Conservation (phyloP, 2,329 filamentous ascomycete species). For the Bipolaris oryzae region DNA sequence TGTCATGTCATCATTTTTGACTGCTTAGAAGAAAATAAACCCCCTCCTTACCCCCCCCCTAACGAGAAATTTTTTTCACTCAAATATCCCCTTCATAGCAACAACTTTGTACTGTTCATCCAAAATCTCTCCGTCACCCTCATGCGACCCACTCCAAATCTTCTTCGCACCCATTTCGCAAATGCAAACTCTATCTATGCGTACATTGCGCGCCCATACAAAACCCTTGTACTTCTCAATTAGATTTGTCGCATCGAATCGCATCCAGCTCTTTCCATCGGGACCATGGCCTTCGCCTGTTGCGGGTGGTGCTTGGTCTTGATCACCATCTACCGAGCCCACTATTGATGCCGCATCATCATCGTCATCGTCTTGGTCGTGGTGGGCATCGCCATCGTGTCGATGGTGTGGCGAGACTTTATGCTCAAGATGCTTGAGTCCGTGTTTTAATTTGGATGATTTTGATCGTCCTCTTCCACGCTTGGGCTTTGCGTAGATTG, state of each 20-base stretch:
- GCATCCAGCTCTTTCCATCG: constrained; percentile 40
- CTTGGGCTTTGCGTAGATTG: constrained; percentile 69
- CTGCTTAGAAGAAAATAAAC: too few relatives aligned
- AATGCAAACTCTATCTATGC: constrained; percentile 74
- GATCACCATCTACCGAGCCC: constrained; percentile 8
- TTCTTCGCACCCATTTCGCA: constrained; percentile 88
- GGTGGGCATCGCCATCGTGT: not conserved
- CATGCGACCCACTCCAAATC: constrained; percentile 48
- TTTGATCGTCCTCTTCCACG: constrained; percentile 36
- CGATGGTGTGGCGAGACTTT: constrained; percentile 8
- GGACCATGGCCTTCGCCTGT: constrained; percentile 14
- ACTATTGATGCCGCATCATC: constrained; percentile 13
- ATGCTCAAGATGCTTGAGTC: constrained; percentile 1
- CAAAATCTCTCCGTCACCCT: constrained; percentile 55
- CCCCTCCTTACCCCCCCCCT: too few relatives aligned
- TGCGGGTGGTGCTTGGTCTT: not conserved
- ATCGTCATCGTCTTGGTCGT: not conserved
- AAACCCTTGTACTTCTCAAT: constrained; percentile 66
- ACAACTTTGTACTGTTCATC: constrained; percentile 61
- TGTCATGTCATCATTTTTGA: too few relatives aligned
- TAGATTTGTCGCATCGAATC: constrained; percentile 51
- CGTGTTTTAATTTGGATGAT: constrained; percentile 5
- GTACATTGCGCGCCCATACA: constrained; percentile 72
- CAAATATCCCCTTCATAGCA: constrained; percentile 37
- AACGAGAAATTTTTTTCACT: not conserved